Evolutionary conservation across 768 basidiomycete genomes (phyloP).

Genomic region (Leccinum truebloodii): DNA sequence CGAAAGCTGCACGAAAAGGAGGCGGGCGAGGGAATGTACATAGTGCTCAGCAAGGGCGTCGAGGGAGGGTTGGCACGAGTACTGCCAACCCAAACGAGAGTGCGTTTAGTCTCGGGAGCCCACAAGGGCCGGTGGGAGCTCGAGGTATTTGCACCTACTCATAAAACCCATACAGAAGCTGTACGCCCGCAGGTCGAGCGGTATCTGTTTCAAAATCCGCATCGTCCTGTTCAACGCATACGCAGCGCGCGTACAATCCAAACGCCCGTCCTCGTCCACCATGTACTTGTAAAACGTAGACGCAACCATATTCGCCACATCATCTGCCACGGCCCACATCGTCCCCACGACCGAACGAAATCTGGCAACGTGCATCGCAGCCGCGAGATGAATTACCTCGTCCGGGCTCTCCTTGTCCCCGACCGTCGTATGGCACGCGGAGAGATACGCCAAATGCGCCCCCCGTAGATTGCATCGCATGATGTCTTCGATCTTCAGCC

Average conservation of each 20-base stretch:
- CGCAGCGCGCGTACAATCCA: conserved; percentile 11
- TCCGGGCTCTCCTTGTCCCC: conserved; percentile 12
- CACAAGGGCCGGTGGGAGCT: conserved; percentile 41
- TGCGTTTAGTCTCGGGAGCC: conserved; percentile 40
- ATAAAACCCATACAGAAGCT: too few relatives aligned
- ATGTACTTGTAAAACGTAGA: conserved; percentile 3
- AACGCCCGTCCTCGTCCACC: conserved; percentile 1
- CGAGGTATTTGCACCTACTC: too few relatives aligned
- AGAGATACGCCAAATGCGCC: conserved; percentile 15
- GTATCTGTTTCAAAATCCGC: background rate
- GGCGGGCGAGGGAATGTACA: conserved; percentile 49
- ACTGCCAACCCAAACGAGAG: conserved; percentile 47
- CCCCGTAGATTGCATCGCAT: too few relatives aligned
- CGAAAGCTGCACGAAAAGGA: too few relatives aligned
- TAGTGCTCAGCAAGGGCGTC: conserved; percentile 53
- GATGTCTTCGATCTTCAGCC: background rate
- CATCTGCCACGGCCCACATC: too few relatives aligned
- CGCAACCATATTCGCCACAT: background rate
- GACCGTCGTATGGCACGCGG: conserved; percentile 27
- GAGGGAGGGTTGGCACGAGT: conserved; percentile 41
- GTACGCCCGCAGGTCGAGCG: too few relatives aligned
- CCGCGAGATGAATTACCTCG: conserved; percentile 26
- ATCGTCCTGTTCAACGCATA: conserved; percentile 9
- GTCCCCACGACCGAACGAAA: too few relatives aligned
- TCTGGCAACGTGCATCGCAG: conserved; percentile 10